Conservation (phyloP, 495 filamentous ascomycete species). For the Copromyces sp. region DNA sequence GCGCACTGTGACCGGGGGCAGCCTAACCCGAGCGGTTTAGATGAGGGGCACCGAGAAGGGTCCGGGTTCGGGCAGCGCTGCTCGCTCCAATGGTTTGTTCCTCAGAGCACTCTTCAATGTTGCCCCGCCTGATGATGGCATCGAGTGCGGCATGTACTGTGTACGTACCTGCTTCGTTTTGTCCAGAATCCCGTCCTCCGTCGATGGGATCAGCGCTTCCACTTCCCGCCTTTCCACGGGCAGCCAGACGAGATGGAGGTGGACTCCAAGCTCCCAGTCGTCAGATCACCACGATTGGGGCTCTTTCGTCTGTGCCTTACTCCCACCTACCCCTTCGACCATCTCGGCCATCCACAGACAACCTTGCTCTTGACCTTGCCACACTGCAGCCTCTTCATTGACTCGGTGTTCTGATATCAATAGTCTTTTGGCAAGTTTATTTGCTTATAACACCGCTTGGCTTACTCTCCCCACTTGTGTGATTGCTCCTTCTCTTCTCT, state of each 20-base stretch:
- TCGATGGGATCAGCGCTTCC: neutral
- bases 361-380: neutral
- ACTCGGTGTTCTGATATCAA: neutral
- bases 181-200: neutral
- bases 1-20: neutral
- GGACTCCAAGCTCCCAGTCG: neutral
- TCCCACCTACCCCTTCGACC: neutral
- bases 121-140: neutral
- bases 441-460: neutral
- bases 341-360: neutral
- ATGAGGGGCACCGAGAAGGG: neutral
- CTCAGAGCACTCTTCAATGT: neutral
- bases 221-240: neutral
- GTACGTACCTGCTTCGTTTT: neutral
- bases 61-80: neutral
- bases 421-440: neutral
- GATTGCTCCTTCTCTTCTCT: neutral
- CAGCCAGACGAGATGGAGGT: neutral
- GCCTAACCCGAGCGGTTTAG: neutral
- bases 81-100: neutral
- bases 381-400: neutral
- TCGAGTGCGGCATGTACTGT: neutral
- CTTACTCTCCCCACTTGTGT: neutral
- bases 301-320: neutral
- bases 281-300: neutral